Base-by-base conservation (phyloP, 2,329 filamentous ascomycete genomes). In the Fusarium sp. region DNA sequence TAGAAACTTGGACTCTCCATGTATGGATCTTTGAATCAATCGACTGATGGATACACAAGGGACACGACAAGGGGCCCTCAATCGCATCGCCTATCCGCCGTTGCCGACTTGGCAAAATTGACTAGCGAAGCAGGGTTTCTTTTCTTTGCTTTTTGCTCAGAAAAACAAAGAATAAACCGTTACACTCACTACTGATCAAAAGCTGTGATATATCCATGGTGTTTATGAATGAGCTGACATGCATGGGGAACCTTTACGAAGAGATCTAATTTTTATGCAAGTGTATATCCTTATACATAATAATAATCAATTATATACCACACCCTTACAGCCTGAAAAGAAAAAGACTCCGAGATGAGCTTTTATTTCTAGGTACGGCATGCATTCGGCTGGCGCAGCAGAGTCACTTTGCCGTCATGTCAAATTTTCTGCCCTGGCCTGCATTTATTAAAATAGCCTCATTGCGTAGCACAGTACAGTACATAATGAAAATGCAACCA, bases 61-160 rank as follows among this genome's bases (percentile, higher is more conserved):
- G 47, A 20, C 6, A 32, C 11, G 30, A 51, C 49, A 51, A 51
- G 49, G 49, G 48, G 21, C 12, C 18, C 7, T 40, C 32, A 51
- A 51, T 41, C 32, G 48, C 32, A 51, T 51, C 32, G 34, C 5
- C 18, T 68, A 63, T 51, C 67, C 67, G 67, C 59, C 13, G 67
- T 28, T 69, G 53, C 64, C 68, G 64, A 62, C 68, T 71, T 71
- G 68, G 68, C 68, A n/a, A 27, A 34, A 12, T 27, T 47, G 47
- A n/a, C 21, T 63, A 54, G 34, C 41, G 30, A 59, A 43, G 46
- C 49, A 32, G 28, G 32, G 28, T 37, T 28, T 20, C 5, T 51
- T 25, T 34, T 37, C 10, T 27, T 41, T 27, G 32, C 21, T 51
- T 37, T 51, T 47, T 18, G 5, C 4, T 46, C 11, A 5, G 12